Evolutionary conservation across 495 filamentous ascomycete species (phyloP).

Genomic region (Lichina pygmaea): DNA sequence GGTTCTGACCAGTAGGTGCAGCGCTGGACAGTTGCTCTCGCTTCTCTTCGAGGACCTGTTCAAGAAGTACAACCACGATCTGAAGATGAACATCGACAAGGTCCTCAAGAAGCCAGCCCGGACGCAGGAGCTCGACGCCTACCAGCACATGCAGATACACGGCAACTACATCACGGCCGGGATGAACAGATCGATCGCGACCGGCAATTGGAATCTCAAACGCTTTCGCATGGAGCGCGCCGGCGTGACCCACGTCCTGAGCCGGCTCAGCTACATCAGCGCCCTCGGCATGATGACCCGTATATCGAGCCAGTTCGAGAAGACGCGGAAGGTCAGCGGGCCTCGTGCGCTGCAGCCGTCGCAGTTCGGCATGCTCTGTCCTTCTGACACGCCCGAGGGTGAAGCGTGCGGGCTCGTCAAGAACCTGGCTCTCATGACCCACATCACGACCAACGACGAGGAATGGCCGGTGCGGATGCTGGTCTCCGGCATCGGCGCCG

Average conservation of each 20-base stretch:
- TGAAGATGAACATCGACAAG: constrained; percentile 82
- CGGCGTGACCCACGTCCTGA: constrained; percentile 88
- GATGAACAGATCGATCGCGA: constrained; percentile 81
- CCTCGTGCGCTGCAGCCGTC: constrained; percentile 89
- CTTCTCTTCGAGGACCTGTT: constrained; percentile 92
- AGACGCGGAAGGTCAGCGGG: constrained; percentile 84
- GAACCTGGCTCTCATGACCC: constrained; percentile 95
- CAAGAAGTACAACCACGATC: constrained; percentile 68
- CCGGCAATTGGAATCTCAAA: constrained; percentile 90
- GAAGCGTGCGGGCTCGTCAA: constrained; percentile 96
- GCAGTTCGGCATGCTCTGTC: constrained; percentile 92
- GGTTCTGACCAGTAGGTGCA: constrained; percentile 15
- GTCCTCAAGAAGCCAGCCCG: constrained; percentile 72
- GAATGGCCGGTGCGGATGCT: constrained; percentile 64
- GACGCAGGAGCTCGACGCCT: constrained; percentile 64
- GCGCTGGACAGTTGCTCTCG: constrained; percentile 60
- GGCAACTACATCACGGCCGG: constrained; percentile 64
- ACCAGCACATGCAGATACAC: constrained; percentile 45
- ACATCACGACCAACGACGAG: constrained; percentile 88
- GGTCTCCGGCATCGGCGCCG: constrained; percentile 49
- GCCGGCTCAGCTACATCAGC: constrained; percentile 83
- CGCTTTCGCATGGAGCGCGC: constrained; percentile 97
- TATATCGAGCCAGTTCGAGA: constrained; percentile 95
- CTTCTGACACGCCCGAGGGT: constrained; percentile 92
- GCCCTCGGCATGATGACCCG: constrained; percentile 99